Base-by-base conservation (phyloP, 306 rosid species). In the Senna tora region DNA sequence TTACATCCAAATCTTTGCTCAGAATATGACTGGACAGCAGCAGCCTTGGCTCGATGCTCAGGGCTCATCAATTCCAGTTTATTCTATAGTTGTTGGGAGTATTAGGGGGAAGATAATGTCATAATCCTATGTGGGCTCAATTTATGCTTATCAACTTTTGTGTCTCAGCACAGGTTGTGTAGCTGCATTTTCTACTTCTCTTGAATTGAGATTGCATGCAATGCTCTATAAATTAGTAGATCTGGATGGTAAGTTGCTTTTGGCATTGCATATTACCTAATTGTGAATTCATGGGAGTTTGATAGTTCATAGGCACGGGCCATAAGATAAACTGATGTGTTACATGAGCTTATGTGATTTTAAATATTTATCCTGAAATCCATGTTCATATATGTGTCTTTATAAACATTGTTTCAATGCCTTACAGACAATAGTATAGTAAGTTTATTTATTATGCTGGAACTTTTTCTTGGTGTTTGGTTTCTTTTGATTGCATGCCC, bases 71-170 rank as follows among this genome's bases (percentile, higher is more conserved):
- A 14, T 38, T 21, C 28, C 38, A 33, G 41, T 69, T 53, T 20
- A 69, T 8, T 69, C 25, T 8, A 13, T 33, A 19, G 55, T 70
- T 70, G 65, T 45, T 70, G 65, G 54, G 65, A 21, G 42, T 39
- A 70, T 42, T 70, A 55, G 55, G 55, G 41, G 7, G 55, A 45
- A 55, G 65, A 70, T 41, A 55, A 15, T 25, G 30, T 25, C 30
- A 25, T 25, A 25, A 25, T 25, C 6, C 75, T 41, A 53, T 55
- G 54, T 41, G 9, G 55, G 30, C 75, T 70, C 65, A 43, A 70
- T 56, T 42, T 70, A 70, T 70, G 75, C 45, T 45, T 56, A 32
- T 45, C 11, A 57, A 71, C 47, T 32, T 69, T 54, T 43, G 42
- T 57, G 67, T 32, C 49, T 30, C n/a, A n/a, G n/a, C n/a, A n/a